A percentile compares a stretch with the other conserved stretches of the same genome.
phyloP scores from a whole-genome alignment of 176 grass and related monocot genomes.

The Pontederia crassipes region DNA sequence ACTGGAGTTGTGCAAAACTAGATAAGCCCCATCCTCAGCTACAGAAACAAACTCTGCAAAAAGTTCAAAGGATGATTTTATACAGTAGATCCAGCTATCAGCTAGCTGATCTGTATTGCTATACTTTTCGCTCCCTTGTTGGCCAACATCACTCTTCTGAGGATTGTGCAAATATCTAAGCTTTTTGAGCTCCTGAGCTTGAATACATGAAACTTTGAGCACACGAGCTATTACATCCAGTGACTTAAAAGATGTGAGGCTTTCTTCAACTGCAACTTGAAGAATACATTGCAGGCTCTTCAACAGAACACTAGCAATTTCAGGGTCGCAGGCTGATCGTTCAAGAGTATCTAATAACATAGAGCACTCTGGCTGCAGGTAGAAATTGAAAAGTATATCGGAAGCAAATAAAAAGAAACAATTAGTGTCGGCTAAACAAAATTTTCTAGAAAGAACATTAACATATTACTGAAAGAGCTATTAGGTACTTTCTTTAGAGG shows the following conservation, averaged over 20 bases:
- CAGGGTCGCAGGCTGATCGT: slow-evolving; percentile 47
- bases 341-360: slow-evolving; percentile 62
- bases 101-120: slow-evolving; percentile 26
- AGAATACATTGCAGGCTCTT: slow-evolving; percentile 83
- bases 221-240: slow-evolving; percentile 59
- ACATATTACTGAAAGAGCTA: too few species aligned
- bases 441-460: neutral
- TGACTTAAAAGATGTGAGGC: slow-evolving; percentile 62
- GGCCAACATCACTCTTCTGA: slow-evolving; percentile 23
- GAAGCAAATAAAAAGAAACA: neutral
- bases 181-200: slow-evolving; percentile 66
- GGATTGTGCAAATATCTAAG: slow-evolving; percentile 20
- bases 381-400: slow-evolving; percentile 20
- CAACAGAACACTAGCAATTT: slow-evolving; percentile 53
- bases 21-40: slow-evolving; percentile 50
- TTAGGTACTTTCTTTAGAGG: too few species aligned
- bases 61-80: slow-evolving; percentile 73
- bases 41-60: slow-evolving; percentile 73
- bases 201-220: slow-evolving; percentile 66
- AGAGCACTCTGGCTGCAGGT: slow-evolving; percentile 88
- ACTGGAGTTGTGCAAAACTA: slow-evolving; percentile 62
- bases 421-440: neutral
- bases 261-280: slow-evolving; percentile 73
- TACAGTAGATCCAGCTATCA: slow-evolving; percentile 41
- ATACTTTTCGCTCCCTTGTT: slow-evolving; percentile 33